Evolutionary conservation across 2,329 filamentous ascomycete genomes (phyloP), one percentile per base, ranked within the genome.

Genomic region (Alternaria longipes): DNA sequence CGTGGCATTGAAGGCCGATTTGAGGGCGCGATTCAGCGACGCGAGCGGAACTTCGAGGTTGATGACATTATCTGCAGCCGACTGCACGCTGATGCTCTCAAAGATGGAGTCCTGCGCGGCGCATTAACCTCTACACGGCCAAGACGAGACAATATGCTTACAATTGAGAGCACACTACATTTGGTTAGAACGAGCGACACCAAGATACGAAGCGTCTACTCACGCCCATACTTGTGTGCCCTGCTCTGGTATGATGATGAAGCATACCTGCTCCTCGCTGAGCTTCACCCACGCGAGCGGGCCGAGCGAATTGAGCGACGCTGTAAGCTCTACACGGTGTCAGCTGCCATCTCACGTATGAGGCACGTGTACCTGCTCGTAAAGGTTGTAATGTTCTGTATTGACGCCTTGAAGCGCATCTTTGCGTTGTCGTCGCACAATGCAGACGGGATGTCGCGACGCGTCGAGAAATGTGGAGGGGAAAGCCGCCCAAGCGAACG

Each of bases 151-250:
- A 20, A 83, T 81, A 52, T 18, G 70, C 79, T 77, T 74, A 82
- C 78, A 59, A 81, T 78, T 4, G 74, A 72, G 8, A 82, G 73
- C 20, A 81, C 80, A 40, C 81, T 83, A 55, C 9, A 47, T 16
- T 1, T 50, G 7, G 57, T 73, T 68, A 70, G 76, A 74, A 59
- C 54, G 30, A 44, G 47, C 18, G 40, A 54, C 45, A 32, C 49
- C 56, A 44, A 55, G 49, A 60, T 44, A 40, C 18, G 34, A 74
- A 69, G 53, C 54, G 32, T 42, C 64, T 45, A 88, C 89, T 76
- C 85, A 94, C 85, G 93, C 92, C 95, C 95, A 99, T 56, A 98
- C 94, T 84, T 98, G 94, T 8, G 93, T 96, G 62, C 95, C 94
- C 73, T 92, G 90, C 76, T 97, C 93, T 1, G 95, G 94, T 64